These are phyloP conservation scores for Farysia itapuensis DNA, from an alignment of 1,284 basidiomycete genomes.

Conservation along the genomic window DNA sequence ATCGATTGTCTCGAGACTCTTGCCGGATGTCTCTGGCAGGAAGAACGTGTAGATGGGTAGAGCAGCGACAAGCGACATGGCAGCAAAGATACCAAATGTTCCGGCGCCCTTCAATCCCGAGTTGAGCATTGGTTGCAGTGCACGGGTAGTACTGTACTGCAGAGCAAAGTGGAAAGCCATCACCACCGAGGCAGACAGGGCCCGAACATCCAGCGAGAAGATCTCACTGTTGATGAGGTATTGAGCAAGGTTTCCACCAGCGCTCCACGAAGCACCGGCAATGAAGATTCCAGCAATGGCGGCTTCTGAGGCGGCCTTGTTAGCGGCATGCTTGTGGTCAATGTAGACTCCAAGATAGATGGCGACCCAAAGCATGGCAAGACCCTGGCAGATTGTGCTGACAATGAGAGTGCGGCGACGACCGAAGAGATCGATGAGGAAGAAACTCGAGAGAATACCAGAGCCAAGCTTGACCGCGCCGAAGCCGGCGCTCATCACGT, in stretches of 20 bases:
- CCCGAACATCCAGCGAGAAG: conserved; percentile 31
- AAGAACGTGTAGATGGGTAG: conserved; percentile 34
- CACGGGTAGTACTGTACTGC: conserved; percentile 32
- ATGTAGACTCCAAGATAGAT: conserved; percentile 34
- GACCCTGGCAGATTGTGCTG: conserved; percentile 21
- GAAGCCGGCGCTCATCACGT: conserved; percentile 36
- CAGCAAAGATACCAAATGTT: conserved; percentile 28
- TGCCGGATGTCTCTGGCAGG: conserved; percentile 34
- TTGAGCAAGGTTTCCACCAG: conserved; percentile 35
- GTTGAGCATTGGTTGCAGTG: conserved; percentile 36
- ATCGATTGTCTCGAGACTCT: conserved; percentile 36
- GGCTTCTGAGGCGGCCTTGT: conserved; percentile 23
- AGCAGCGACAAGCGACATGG: conserved; percentile 17
- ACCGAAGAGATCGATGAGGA: conserved; percentile 37
- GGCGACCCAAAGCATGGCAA: conserved; percentile 33
- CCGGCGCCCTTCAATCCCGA: conserved; percentile 28
- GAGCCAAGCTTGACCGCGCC: conserved; percentile 32
- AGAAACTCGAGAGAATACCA: conserved; percentile 34
- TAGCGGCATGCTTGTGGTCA: conserved; percentile 15
- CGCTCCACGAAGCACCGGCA: conserved; percentile 29
- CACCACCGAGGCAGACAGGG: conserved; percentile 28
- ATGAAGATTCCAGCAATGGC: conserved; percentile 31
- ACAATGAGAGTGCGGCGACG: conserved; percentile 33
- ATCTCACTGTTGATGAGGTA: conserved; percentile 40
- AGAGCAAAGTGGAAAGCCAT: conserved; percentile 36